phyloP scores from a whole-genome alignment of 2,329 filamentous ascomycete genomes.

The Sporothrix mexicana region DNA sequence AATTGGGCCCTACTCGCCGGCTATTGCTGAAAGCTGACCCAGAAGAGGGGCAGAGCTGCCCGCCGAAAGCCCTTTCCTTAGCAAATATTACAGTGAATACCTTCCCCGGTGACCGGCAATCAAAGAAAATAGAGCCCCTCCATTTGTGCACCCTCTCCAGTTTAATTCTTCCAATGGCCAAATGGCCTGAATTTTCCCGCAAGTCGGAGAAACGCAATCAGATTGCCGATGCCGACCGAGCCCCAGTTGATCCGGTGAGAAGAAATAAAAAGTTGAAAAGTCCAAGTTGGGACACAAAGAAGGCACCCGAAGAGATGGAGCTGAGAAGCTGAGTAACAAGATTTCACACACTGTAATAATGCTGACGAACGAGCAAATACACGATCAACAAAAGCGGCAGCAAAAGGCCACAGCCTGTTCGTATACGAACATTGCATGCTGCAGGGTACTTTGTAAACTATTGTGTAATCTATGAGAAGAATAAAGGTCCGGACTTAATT shows the following conservation, averaged over 20 bases:
- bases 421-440: slow-evolving; percentile 8
- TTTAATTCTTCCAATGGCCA: not conserved
- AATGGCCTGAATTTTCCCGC: slow-evolving; percentile 15
- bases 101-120: slow-evolving; percentile 7
- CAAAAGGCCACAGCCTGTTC: not conserved
- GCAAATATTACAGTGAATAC: not conserved
- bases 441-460: not conserved
- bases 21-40: not conserved
- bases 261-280: slow-evolving; percentile 5
- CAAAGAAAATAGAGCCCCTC: not conserved
- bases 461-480: not conserved
- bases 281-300: not conserved
- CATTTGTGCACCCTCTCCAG: slow-evolving; percentile 1
- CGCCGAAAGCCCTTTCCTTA: not conserved
- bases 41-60: not conserved
- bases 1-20: not conserved
- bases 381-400: not conserved
- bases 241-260: not conserved
- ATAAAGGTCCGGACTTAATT: not conserved
- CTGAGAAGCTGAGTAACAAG: slow-evolving; percentile 14
- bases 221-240: slow-evolving; percentile 6
- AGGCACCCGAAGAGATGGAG: not conserved
- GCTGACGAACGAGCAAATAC: slow-evolving; percentile 8
- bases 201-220: slow-evolving; percentile 12
- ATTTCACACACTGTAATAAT: not conserved